phyloP scores from a whole-genome alignment of 108 stramenopile genomes.

The Cyclotella cryptica region DNA sequence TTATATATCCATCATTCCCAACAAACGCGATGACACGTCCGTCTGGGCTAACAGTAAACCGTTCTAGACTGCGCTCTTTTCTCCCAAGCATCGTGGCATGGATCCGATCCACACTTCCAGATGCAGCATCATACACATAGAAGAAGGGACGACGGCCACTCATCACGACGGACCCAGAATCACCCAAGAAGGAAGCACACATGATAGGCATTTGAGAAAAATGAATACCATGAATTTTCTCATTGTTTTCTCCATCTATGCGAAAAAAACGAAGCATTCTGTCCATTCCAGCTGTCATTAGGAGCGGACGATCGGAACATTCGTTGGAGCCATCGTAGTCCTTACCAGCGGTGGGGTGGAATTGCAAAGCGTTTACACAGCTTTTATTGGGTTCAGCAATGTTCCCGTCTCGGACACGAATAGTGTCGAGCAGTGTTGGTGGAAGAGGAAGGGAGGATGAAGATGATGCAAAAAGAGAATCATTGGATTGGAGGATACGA shows the following conservation, averaged over 20 bases:
- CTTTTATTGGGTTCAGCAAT: conserved; percentile 75
- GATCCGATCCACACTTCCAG: conserved; percentile 69
- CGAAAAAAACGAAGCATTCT: conserved; percentile 93
- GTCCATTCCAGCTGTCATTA: conserved; percentile 90
- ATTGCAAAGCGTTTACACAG: conserved; percentile 76
- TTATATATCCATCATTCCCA: conserved; percentile 94
- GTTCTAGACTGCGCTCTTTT: conserved; percentile 86
- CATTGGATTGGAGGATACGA: conserved; percentile 50
- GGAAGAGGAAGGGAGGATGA: conserved; percentile 53
- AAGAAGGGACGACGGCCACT: conserved; percentile 92
- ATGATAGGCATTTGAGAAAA: conserved; percentile 93
- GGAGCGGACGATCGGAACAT: conserved; percentile 57
- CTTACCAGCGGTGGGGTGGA: conserved; percentile 84
- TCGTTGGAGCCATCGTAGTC: conserved; percentile 14
- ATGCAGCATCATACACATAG: conserved; percentile 90
- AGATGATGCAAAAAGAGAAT: conserved; percentile 37
- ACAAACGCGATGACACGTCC: conserved; percentile 88
- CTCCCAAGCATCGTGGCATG: conserved; percentile 77
- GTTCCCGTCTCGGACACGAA: conserved; percentile 89
- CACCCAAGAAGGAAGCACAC: conserved; percentile 82
- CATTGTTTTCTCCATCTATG: conserved; percentile 78
- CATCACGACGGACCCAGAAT: conserved; percentile 78
- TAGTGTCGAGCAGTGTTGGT: conserved; percentile 67
- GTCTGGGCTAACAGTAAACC: conserved; percentile 82
- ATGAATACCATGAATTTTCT: conserved; percentile 92